A percentile compares a stretch with the other conserved stretches of the same genome.
Evolutionary conservation across 768 basidiomycete species (phyloP).

Genomic region (Rhodocollybia butyracea): DNA sequence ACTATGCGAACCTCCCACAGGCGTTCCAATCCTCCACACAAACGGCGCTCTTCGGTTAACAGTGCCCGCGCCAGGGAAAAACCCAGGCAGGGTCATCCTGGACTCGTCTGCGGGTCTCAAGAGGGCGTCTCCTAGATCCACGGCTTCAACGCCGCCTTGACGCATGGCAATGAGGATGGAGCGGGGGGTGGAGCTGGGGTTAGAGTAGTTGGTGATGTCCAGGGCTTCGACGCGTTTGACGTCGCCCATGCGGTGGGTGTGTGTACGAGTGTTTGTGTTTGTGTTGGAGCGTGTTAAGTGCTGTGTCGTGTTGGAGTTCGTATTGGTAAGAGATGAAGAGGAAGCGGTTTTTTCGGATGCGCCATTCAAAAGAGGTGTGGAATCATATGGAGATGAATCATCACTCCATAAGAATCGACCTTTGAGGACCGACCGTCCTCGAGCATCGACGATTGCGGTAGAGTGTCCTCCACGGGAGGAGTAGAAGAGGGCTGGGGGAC

Average conservation of each 20-base stretch:
- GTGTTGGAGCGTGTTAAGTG: too few relatives aligned
- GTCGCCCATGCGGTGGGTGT: slow-evolving; percentile 64
- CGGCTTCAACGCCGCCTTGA: slow-evolving; percentile 80
- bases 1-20: slow-evolving; percentile 45
- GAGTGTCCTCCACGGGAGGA: slow-evolving; percentile 90
- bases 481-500: slow-evolving; percentile 83
- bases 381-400: slow-evolving; percentile 53
- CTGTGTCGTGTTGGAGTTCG: too few relatives aligned
- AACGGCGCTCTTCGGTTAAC: slow-evolving; percentile 71
- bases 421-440: slow-evolving; percentile 80
- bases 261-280: slow-evolving; percentile 28
- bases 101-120: slow-evolving; percentile 80
- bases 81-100: slow-evolving; percentile 67
- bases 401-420: slow-evolving; percentile 77
- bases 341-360: too few relatives aligned
- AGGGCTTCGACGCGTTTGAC: slow-evolving; percentile 82
- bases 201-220: slow-evolving; percentile 67
- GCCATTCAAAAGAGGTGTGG: too few relatives aligned
- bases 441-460: slow-evolving; percentile 83
- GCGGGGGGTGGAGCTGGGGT: too few relatives aligned
- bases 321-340: too few relatives aligned
- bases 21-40: slow-evolving; percentile 81
- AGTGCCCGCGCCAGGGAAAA: slow-evolving; percentile 55
- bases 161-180: slow-evolving; percentile 83
- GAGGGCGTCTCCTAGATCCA: slow-evolving; percentile 77